Evolutionary conservation across 176 grass and related monocot genomes (phyloP).

Genomic region (bread wheat (Triticum aestivum)): IWGSC_CS_RefSeq_v2.1 NC_057801.1:24797936-24798435

Average conservation of each 20-base stretch:
- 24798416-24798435: neutral
- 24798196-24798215: neutral
- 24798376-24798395: neutral
- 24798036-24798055: neutral
- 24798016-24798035: conserved; percentile 8
- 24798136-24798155: conserved; percentile 40
- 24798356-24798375: neutral
- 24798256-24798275: neutral
- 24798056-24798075: neutral
- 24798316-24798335: no score
- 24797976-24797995: neutral
- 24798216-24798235: neutral
- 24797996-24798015: conserved; percentile 2
- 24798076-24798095: neutral
- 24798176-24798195: neutral
- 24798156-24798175: conserved; percentile 5
- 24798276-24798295: neutral
- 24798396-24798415: neutral
- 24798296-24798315: neutral
- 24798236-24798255: neutral
- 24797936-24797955: conserved; percentile 4
- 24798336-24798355: neutral
- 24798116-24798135: conserved; percentile 28
- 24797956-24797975: neutral
- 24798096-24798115: conserved; percentile 26